Evolutionary conservation across 495 filamentous ascomycete species (phyloP).

Genomic region (Staphylotrichum longicolle): DNA sequence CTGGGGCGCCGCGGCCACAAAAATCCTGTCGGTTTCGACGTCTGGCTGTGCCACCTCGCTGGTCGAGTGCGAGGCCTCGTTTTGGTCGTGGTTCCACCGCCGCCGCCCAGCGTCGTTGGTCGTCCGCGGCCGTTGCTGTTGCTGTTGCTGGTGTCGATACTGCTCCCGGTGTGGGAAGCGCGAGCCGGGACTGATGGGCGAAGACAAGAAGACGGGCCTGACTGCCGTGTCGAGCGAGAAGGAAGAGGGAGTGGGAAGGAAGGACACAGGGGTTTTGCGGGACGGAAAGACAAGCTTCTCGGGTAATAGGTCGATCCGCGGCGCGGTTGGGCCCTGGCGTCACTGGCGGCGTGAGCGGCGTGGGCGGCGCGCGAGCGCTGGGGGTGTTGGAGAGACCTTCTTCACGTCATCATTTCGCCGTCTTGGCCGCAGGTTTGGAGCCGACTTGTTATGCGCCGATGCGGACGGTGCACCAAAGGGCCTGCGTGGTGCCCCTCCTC

Average conservation of each 20-base stretch:
- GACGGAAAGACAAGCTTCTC: constrained; percentile 17
- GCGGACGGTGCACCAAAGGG: not conserved
- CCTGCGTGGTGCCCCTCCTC: no score
- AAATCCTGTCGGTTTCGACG: constrained; percentile 42
- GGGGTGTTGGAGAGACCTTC: not conserved
- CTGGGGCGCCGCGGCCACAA: constrained; percentile 44
- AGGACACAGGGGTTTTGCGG: constrained; percentile 12
- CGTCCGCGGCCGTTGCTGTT: not conserved
- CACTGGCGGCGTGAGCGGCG: no score
- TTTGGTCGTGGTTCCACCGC: constrained; percentile 15
- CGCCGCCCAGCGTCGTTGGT: not conserved
- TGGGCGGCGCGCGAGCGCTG: no score
- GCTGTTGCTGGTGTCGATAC: not conserved
- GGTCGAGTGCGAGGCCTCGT: constrained; percentile 26
- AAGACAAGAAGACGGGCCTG: not conserved
- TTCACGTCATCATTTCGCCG: constrained; percentile 15
- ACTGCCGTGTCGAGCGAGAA: constrained; percentile 1
- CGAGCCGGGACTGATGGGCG: not conserved
- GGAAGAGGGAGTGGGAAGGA: constrained; percentile 9
- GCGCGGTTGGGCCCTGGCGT: not conserved
- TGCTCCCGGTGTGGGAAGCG: not conserved
- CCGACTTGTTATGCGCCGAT: constrained; percentile 5
- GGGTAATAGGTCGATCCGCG: not conserved
- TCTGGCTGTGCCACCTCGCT: constrained; percentile 38
- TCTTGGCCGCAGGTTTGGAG: constrained; percentile 9